Evolutionary conservation across 441 rosid species (phyloP).

Genomic region (Pelargonium fulgidum): DNA sequence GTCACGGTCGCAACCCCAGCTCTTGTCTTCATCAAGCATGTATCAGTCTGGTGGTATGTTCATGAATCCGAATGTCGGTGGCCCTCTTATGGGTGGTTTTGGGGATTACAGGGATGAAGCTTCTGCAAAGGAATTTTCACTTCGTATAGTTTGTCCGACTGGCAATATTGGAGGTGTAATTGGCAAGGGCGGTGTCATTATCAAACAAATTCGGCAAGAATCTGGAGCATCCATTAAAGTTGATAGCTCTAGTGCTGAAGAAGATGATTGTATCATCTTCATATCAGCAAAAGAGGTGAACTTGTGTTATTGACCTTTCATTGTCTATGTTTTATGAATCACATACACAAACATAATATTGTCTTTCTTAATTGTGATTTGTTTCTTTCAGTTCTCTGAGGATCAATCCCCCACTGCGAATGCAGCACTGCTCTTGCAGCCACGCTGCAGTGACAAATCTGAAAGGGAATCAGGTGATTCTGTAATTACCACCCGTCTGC

Average conservation of each 20-base stretch:
- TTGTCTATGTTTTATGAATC: background rate
- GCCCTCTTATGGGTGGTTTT: slow-evolving; percentile 40
- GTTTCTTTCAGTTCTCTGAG: slow-evolving; percentile 50
- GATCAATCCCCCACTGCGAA: slow-evolving; percentile 83
- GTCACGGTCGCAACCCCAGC: slow-evolving; percentile 73
- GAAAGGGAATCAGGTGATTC: slow-evolving; percentile 87
- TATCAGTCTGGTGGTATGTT: slow-evolving; percentile 50
- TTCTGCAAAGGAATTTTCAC: slow-evolving; percentile 56
- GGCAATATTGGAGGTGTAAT: slow-evolving; percentile 63
- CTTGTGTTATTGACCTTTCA: background rate
- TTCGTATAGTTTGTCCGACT: slow-evolving; percentile 64
- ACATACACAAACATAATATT: background rate
- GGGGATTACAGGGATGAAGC: slow-evolving; percentile 59
- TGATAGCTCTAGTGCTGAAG: slow-evolving; percentile 70
- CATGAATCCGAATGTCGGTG: slow-evolving; percentile 36
- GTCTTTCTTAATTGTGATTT: slow-evolving; percentile 8
- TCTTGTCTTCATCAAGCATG: slow-evolving; percentile 44
- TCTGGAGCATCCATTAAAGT: slow-evolving; percentile 75
- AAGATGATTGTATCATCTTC: slow-evolving; percentile 74
- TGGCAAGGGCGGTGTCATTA: slow-evolving; percentile 82
- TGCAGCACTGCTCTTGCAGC: slow-evolving; percentile 83
- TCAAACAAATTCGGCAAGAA: slow-evolving; percentile 86
- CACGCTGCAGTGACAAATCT: slow-evolving; percentile 81
- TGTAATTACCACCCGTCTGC: slow-evolving; percentile 81
- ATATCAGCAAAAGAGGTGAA: slow-evolving; percentile 79